phyloP scores from a whole-genome alignment of 2,329 filamentous ascomycete species.

The Claviceps arundinis region DNA sequence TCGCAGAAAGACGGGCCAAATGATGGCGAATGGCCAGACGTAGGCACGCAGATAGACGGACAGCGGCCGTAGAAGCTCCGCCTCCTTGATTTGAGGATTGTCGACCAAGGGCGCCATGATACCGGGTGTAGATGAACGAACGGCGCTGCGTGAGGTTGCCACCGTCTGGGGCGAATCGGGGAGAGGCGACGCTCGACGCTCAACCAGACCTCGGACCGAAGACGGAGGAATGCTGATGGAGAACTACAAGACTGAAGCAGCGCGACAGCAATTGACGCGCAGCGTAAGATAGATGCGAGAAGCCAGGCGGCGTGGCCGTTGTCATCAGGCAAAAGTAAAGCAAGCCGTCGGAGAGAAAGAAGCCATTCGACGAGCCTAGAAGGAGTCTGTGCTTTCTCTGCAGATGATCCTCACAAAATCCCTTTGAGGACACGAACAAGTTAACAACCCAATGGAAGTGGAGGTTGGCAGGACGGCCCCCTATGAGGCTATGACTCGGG shows the following conservation, averaged over 20 bases:
- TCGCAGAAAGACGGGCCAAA: slow-evolving; percentile 85
- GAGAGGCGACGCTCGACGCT: not conserved
- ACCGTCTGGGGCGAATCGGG: slow-evolving; percentile 1
- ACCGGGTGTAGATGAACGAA: slow-evolving; percentile 8
- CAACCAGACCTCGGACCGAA: not conserved
- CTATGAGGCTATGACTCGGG: not conserved
- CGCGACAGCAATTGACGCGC: not conserved
- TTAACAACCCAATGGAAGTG: too few relatives aligned
- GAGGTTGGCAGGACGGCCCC: not conserved
- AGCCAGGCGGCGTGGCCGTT: slow-evolving; percentile 3
- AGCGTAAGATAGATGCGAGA: not conserved
- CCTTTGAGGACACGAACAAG: too few relatives aligned
- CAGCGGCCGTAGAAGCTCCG: slow-evolving; percentile 79
- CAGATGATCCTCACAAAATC: not conserved
- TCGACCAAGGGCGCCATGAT: slow-evolving; percentile 73
- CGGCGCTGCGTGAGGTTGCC: slow-evolving; percentile 1
- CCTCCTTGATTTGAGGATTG: slow-evolving; percentile 76
- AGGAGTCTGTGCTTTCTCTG: not conserved
- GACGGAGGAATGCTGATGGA: not conserved
- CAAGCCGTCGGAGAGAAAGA: not conserved
- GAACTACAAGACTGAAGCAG: not conserved
- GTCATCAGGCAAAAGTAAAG: slow-evolving; percentile 1
- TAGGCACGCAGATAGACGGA: slow-evolving; percentile 74
- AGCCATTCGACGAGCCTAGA: not conserved
- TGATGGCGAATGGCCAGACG: slow-evolving; percentile 79